phyloP scores from a whole-genome alignment of 257 asterid species.

The Cruciata laevipes region DNA sequence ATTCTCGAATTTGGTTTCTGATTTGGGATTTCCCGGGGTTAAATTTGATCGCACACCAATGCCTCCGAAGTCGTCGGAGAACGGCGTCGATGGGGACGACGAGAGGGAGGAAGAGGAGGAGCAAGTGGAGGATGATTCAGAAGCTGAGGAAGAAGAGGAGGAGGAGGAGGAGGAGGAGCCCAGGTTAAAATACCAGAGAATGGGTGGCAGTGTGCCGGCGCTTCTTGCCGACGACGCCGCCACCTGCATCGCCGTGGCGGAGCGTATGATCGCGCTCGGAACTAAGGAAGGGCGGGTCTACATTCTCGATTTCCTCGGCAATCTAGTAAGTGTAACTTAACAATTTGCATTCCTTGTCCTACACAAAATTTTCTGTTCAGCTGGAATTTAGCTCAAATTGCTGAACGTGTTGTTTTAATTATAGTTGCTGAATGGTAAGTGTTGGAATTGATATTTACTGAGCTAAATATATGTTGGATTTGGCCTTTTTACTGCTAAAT shows the following conservation, averaged over 20 bases:
- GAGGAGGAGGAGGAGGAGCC: constrained; percentile 91
- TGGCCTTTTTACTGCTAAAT: not conserved
- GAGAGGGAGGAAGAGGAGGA: constrained; percentile 40
- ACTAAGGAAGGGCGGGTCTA: constrained; percentile 76
- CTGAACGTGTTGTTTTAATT: not conserved
- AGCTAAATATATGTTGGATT: not conserved
- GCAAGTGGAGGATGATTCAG: constrained; percentile 49
- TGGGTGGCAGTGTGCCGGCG: constrained; percentile 92
- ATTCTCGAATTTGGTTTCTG: not conserved
- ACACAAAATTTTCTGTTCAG: not conserved
- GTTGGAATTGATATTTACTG: not conserved
- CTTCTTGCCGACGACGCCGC: constrained; percentile 85
- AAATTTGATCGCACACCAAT: constrained; percentile 18
- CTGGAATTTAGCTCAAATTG: not conserved
- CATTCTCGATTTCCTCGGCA: constrained; percentile 96
- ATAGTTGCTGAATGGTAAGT: not conserved
- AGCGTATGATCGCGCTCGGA: constrained; percentile 96
- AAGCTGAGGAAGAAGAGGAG: constrained; percentile 46
- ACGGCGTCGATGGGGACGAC: constrained; percentile 92
- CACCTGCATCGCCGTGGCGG: constrained; percentile 80
- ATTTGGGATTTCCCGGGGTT: not conserved
- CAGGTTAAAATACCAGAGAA: constrained; percentile 89
- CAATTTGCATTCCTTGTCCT: not conserved
- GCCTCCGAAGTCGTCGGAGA: constrained; percentile 71
- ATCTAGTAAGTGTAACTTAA: constrained; percentile 42